Evolutionary conservation across 768 basidiomycete species (phyloP), one percentile per base, ranked within the genome.

Genomic region (Filobasidium wieringae): DNA sequence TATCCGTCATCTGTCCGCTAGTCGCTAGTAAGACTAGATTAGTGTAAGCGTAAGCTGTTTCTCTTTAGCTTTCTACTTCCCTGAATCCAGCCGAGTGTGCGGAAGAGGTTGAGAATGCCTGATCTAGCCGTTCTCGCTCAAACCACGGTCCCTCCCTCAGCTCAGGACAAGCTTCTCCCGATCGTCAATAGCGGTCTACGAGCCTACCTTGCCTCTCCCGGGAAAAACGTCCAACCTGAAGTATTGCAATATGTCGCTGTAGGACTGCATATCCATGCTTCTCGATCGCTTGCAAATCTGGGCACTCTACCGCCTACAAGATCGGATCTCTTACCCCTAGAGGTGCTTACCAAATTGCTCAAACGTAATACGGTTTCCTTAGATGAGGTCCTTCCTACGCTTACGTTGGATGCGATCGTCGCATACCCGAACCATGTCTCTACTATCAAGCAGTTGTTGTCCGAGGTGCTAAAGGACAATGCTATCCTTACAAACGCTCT

Each of bases 371-470:
- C 40, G 12, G 36, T 26, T 14, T 15, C 36, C 12, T 19, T 26
- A 8, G 30, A 30, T 8, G 53, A 39, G n/a, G 29, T 57, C 17
- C 49, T 50, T 9, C 32, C 43, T 17, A 39, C 56, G 2, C 8
- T 57, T 12, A 31, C 57, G 27, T 27, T 61, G 12, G 55, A 61
- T 32, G 29, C 41, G 15, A 61, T 57, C 15, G 27, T 61, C 14
- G 54, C 60, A 7, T 61, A 57, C 32, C 60, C 60, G 1, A 49
- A 29, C 11, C 50, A 47, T 17, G 34, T 54, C 30, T 33, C 49
- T 30, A 19, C 55, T 7, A 24, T 61, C n/a, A 51, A 45, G 26
- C 36, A 52, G 4, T 17, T 61, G 29, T 29, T 61, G 40, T 29
- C 22, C 29, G 17, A n/a, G 1, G 27, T 19, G 24, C 22, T 60